Conservation (phyloP, 2,329 filamentous ascomycete species). For the Knoxdaviesia capensis region DNA sequence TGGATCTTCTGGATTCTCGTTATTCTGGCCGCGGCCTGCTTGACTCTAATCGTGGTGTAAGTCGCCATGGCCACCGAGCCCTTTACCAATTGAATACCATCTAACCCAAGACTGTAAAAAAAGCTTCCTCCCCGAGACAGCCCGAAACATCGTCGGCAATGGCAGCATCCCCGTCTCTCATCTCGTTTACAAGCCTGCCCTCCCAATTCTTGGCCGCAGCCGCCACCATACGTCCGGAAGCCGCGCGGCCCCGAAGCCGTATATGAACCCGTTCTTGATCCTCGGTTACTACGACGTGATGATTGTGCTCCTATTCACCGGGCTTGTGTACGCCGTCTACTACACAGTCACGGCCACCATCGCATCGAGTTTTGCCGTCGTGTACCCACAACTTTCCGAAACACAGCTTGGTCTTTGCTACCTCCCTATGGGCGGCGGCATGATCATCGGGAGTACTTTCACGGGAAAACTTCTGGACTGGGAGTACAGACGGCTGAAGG, state of each 20-base stretch:
- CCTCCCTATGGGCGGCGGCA: constrained; percentile 12
- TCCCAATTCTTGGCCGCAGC: constrained; percentile 5
- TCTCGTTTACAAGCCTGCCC: constrained; percentile 6
- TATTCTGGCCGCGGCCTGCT: constrained; percentile 19
- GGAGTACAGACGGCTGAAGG: constrained; percentile 10
- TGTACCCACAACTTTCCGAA: constrained; percentile 10
- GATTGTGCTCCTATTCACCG: constrained; percentile 12
- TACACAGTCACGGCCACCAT: constrained; percentile 15
- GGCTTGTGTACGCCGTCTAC: constrained; percentile 15
- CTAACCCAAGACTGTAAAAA: no score
- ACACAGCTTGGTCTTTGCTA: constrained; percentile 14
- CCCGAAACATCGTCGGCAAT: constrained; percentile 11
- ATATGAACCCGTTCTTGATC: constrained; percentile 12
- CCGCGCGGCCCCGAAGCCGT: constrained; percentile 1
- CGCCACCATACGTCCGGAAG: neutral
- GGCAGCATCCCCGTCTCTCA: constrained; percentile 6
- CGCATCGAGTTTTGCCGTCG: constrained; percentile 11
- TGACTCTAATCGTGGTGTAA: constrained; percentile 14
- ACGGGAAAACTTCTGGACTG: constrained; percentile 12
- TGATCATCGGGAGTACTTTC: constrained; percentile 10
- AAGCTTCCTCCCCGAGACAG: constrained; percentile 12
- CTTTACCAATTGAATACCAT: no score
- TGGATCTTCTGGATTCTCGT: constrained; percentile 32
- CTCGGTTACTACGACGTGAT: constrained; percentile 12
- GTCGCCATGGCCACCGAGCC: no score